Base-by-base conservation (phyloP, 2,329 filamentous ascomycete species). In the Diaporthe ilicicola region DNA sequence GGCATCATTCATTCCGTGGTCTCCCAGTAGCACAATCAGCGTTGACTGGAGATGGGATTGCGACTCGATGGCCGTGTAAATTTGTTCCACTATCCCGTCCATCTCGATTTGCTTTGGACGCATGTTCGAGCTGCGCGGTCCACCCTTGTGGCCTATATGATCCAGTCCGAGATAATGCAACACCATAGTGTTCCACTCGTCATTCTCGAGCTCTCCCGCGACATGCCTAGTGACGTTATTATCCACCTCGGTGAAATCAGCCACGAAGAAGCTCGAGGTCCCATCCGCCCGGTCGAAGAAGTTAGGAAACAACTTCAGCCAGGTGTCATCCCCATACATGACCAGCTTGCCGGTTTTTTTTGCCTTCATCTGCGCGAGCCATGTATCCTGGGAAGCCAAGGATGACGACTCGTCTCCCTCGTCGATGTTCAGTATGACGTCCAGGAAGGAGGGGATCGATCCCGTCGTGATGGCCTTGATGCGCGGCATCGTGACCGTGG, bases 1-100 rank as follows among this genome's bases (percentile, higher is more conserved):
- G 24, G 94, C 96, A 76, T 98, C 95, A 76, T 98, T 99, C 96
- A 99, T 99, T n/a, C 96, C 96, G 79, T 99, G 96, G 77, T 99
- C 97, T 69, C 96, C 96, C 70, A 92, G 94, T 8, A 99, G 83
- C 3, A 99, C 91, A 55, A 99, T 87, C 2, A 99, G 83, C 0
- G 95, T 94, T 5, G 93, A 92, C 39, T 89, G 79, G 1, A 98
- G 89, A 79, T 97, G 92, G 1, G 87, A 79, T 69, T 93, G 83
- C 4, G 86, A 86, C 77, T 92, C 87, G 74, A 99, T 92, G 8
- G 93, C 92, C 15, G 86, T 84, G 78, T 94, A 98, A 32, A 99
- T 92, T 70, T 89, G 83, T 73, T 86, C 85, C 48, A 98, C 91
- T 73, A 98, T 92, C 1, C 82, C 86, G 77, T 98, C 95, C 95